Evolutionary conservation across 1,284 basidiomycete species (phyloP), one percentile per base, ranked within the genome.

Genomic region (Austroboletus niveus): DNA sequence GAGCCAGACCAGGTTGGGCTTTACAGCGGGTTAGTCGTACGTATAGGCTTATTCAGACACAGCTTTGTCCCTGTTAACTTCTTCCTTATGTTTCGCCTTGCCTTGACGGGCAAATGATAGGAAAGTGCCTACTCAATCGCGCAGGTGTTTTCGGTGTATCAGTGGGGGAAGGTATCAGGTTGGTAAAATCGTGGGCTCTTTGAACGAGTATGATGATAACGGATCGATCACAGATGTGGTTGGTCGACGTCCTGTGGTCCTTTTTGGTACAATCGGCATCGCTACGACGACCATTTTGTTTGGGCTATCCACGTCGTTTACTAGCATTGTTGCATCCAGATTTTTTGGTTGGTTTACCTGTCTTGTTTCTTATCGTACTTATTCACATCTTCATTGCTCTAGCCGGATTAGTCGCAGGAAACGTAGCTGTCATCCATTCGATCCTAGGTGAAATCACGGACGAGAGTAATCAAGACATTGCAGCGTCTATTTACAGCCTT

Each of bases 121-220:
- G 82, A 85, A 65, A 82, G 80, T 45, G 73, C 75, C 29, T 86
- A 84, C 60, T 80, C 83, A 6, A 57, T 85, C 30, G 72, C 80
- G 1, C 84, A 86, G 57, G 70, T 85, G 8, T 66, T 79, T 45
- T 80, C 80, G 4, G 82, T 84, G 52, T 84, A 82, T 61, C 77
- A 79, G 15, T 85, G 81, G 80, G 82, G 81, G 9, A 72, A 65
- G 39, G 59, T 84, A 30, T 84, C 82, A 43, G 81, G 81, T 81
- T 8, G 0, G 61, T 56, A 5, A 3, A 39, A 9, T 11, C 10
- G 24, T 17, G 5, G 5, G 1, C 4, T 22, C 34, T 10, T 24
- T 24, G 15, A 9, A 31, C 5, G 2, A 14, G 15, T 22, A 11
- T 7, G 5, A n/a, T 40, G 5, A 53, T 14, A 32, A 34, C 35